A percentile compares a stretch with the other conserved stretches of the same genome.
Conservation (phyloP, 495 filamentous ascomycete genomes). For the Penicilliopsis zonata region DNA sequence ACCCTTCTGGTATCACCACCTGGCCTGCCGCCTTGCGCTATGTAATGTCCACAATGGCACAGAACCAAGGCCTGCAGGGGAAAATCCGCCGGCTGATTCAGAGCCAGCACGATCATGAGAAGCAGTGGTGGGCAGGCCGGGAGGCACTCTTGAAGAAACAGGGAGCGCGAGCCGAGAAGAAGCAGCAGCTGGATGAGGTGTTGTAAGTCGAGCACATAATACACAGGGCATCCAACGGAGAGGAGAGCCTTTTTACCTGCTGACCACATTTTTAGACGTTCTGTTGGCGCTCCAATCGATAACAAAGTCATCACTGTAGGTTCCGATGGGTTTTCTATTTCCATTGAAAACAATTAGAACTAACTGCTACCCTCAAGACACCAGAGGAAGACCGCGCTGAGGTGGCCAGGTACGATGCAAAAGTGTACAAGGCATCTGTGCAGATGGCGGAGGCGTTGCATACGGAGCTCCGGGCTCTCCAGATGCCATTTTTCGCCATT, state of each 20-base stretch:
- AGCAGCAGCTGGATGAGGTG: conserved; percentile 40
- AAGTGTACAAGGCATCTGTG: conserved; percentile 45
- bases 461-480: conserved; percentile 40
- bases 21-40: conserved; percentile 51
- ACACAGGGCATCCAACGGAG: background rate
- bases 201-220: conserved; percentile 17
- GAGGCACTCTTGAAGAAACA: conserved; percentile 41
- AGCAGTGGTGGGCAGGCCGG: conserved; percentile 48
- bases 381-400: conserved; percentile 40
- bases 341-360: background rate
- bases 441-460: conserved; percentile 48
- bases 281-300: conserved; percentile 28
- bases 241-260: background rate
- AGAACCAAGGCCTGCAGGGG: conserved; percentile 31
- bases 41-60: conserved; percentile 45
- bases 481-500: conserved; percentile 56
- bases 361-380: conserved; percentile 12
- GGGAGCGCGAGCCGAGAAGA: conserved; percentile 31
- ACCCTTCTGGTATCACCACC: conserved; percentile 50
- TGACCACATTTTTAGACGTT: conserved; percentile 14
- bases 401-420: conserved; percentile 43
- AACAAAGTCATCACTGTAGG: conserved; percentile 22
- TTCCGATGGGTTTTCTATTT: background rate
- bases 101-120: conserved; percentile 51
- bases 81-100: conserved; percentile 44